Evolutionary conservation across 2,329 filamentous ascomycete genomes (phyloP).

Genomic region (Arthrocladium fulminans): DNA sequence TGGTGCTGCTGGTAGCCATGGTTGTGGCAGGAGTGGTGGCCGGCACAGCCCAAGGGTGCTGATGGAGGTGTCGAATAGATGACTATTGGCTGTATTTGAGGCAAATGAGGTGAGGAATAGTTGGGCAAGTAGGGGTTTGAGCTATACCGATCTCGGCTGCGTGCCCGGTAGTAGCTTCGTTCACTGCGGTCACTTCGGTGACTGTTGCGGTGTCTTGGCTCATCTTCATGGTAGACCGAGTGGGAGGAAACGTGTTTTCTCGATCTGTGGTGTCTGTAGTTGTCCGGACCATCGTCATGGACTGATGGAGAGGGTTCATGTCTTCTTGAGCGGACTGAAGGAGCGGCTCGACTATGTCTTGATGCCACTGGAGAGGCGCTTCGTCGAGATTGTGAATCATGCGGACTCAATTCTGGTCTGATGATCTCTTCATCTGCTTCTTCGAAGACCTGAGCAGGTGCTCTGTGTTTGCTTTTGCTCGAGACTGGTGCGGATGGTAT

Average conservation of each 20-base stretch:
- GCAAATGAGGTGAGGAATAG: neutral
- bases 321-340: neutral
- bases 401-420: neutral
- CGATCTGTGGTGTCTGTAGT: neutral
- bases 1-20: neutral
- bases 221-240: slow-evolving; percentile 1
- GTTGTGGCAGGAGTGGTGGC: slow-evolving; percentile 2
- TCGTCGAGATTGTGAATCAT: slow-evolving; percentile 2
- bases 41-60: neutral
- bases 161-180: neutral
- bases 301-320: neutral
- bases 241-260: slow-evolving; percentile 2
- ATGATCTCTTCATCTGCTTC: slow-evolving; percentile 7
- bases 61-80: slow-evolving; percentile 8
- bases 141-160: slow-evolving; percentile 3
- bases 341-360: slow-evolving; percentile 4
- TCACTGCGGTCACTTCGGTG: slow-evolving; percentile 1
- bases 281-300: slow-evolving; percentile 1
- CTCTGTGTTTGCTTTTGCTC: neutral
- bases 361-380: slow-evolving; percentile 7
- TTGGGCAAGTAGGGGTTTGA: neutral
- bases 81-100: slow-evolving; percentile 4
- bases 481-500: neutral
- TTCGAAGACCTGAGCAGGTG: neutral
- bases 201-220: neutral